phyloP scores from a whole-genome alignment of 495 filamentous ascomycete genomes.

The Parathielavia appendiculata region DNA sequence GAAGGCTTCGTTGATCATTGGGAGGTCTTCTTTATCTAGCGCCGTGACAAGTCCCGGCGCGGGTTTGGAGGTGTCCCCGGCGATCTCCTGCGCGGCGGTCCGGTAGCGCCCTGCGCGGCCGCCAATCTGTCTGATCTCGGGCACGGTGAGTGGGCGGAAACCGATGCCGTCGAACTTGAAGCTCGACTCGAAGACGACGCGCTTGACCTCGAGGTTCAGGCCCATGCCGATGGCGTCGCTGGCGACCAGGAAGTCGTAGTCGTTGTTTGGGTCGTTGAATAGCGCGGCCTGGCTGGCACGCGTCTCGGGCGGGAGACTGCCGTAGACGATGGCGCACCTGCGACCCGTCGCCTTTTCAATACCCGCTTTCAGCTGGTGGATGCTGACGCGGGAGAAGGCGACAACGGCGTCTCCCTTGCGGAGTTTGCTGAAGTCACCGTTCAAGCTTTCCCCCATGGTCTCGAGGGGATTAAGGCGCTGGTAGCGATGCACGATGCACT shows the following conservation, averaged over 20 bases:
- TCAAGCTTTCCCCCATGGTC: conserved; percentile 56
- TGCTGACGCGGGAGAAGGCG: conserved; percentile 70
- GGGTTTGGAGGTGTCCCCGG: background rate
- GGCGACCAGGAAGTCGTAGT: conserved; percentile 89
- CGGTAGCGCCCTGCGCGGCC: conserved; percentile 89
- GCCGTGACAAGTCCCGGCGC: conserved; percentile 72
- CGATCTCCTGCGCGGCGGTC: conserved; percentile 53
- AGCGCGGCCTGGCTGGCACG: conserved; percentile 82
- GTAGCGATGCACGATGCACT: conserved; percentile 74
- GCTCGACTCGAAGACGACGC: conserved; percentile 77
- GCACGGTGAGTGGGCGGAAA: conserved; percentile 52
- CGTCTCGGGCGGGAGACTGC: conserved; percentile 85
- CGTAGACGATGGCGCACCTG: conserved; percentile 89
- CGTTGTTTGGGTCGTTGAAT: conserved; percentile 91
- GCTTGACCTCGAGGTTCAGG: conserved; percentile 86
- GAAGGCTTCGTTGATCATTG: conserved; percentile 58
- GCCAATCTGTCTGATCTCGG: conserved; percentile 89
- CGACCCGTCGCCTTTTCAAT: conserved; percentile 72
- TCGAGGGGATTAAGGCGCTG: conserved; percentile 73
- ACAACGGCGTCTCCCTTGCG: conserved; percentile 89
- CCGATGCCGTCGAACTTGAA: conserved; percentile 57
- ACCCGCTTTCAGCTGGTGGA: conserved; percentile 71
- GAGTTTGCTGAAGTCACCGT: conserved; percentile 58
- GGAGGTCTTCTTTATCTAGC: conserved; percentile 65
- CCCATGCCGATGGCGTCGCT: conserved; percentile 99